phyloP scores from a whole-genome alignment of 164 flowering plant species.

The Aristolochia contorta region DNA sequence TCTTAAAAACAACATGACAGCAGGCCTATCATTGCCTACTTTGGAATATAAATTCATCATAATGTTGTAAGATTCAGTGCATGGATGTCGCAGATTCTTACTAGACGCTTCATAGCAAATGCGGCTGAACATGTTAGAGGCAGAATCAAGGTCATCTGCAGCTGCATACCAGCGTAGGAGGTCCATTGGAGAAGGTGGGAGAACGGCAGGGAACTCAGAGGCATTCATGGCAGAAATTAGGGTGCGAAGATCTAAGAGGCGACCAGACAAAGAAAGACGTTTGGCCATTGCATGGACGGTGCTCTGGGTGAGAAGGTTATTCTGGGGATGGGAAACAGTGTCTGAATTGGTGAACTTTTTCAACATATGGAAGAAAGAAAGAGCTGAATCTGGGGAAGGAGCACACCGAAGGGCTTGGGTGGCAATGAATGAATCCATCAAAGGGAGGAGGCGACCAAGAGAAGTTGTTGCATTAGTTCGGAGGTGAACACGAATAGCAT shows the following conservation, averaged over 20 bases:
- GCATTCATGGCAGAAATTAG: constrained; percentile 41
- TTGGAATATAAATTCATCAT: constrained; percentile 48
- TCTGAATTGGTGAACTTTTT: constrained; percentile 31
- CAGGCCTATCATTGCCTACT: constrained; percentile 39
- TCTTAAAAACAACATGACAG: constrained; percentile 38
- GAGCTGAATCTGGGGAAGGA: constrained; percentile 66
- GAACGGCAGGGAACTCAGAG: constrained; percentile 37
- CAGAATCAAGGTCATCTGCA: constrained; percentile 50
- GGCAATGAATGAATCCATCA: constrained; percentile 62
- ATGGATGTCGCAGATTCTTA: constrained; percentile 24
- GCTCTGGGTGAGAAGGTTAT: background rate
- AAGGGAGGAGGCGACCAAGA: constrained; percentile 21
- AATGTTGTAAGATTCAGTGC: constrained; percentile 67
- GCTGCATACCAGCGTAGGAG: constrained; percentile 50
- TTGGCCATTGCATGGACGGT: constrained; percentile 59
- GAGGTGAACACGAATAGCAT: constrained; percentile 56
- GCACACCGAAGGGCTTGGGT: constrained; percentile 63
- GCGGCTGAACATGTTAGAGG: constrained; percentile 42
- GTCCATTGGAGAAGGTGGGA: constrained; percentile 50
- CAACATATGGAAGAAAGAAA: constrained; percentile 42
- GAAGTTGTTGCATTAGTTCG: constrained; percentile 33
- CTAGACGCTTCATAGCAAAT: constrained; percentile 20
- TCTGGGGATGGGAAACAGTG: constrained; percentile 23
- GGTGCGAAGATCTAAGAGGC: constrained; percentile 33
- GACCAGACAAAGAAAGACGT: constrained; percentile 42